Evolutionary conservation across 73 alveolate genomes (phyloP).

Genomic region (Paramecium bursaria): DNA sequence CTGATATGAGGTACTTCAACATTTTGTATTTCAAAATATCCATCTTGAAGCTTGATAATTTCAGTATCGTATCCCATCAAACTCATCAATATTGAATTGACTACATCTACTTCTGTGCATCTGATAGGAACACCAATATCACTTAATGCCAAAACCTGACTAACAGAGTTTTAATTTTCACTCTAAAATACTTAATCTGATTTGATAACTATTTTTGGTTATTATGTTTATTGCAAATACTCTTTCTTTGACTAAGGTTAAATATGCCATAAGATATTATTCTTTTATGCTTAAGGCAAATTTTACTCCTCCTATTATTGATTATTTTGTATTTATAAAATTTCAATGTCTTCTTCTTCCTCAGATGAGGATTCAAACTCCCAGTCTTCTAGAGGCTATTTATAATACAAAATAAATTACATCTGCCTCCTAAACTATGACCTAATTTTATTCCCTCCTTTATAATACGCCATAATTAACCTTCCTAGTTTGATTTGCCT

Average conservation of each 20-base stretch:
- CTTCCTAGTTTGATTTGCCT: neutral
- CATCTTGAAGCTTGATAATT: neutral
- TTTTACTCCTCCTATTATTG: neutral
- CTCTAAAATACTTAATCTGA: neutral
- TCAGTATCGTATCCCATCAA: constrained; percentile 37
- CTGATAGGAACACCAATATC: neutral
- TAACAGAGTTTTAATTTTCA: constrained; percentile 32
- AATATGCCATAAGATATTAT: constrained; percentile 17
- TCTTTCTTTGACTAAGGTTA: neutral
- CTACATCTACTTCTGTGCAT: constrained; percentile 11
- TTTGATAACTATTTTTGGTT: neutral
- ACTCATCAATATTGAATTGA: neutral
- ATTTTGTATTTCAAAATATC: constrained; percentile 5
- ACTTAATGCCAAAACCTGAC: neutral
- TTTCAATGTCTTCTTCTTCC: constrained; percentile 31
- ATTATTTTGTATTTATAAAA: neutral
- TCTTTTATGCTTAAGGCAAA: neutral
- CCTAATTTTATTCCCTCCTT: neutral
- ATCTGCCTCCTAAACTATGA: neutral
- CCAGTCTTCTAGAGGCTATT: constrained; percentile 29
- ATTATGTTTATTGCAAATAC: neutral
- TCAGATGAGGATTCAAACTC: constrained; percentile 19
- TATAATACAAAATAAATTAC: no score
- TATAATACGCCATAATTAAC: neutral
- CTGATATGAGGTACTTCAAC: constrained; percentile 37